A percentile compares a stretch with the other conserved stretches of the same genome.
These are phyloP conservation scores for Capronia epimyces DNA, from an alignment of 2,329 filamentous ascomycete genomes.

Conservation along the genomic window DNA sequence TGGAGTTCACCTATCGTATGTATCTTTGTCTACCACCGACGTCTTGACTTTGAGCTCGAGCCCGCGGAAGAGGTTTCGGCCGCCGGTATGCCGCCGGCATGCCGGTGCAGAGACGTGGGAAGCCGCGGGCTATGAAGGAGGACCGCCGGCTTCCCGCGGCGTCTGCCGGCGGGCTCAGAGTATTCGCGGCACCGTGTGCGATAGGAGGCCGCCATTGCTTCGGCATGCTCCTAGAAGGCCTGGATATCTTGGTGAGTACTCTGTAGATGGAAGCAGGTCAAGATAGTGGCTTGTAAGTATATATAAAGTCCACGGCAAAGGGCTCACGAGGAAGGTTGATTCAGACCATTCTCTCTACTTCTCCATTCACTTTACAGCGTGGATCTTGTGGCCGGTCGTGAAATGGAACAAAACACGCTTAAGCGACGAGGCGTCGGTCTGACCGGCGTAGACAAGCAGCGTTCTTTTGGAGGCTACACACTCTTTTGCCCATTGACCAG, in stretches of 20 bases:
- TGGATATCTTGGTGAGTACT: no score
- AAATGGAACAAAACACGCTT: conserved; percentile 44
- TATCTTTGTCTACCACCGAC: no score
- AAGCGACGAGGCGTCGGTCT: conserved; percentile 41
- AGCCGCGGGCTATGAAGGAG: no score
- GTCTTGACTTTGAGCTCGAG: not conserved
- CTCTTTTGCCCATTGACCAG: conserved; percentile 42
- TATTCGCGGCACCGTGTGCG: not conserved
- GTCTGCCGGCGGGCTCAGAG: no score
- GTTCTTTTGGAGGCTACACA: conserved; percentile 39
- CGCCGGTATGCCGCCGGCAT: conserved; percentile 23
- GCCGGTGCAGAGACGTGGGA: conserved; percentile 1
- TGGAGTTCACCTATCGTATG: not conserved
- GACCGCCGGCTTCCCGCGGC: no score
- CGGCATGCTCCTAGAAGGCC: not conserved
- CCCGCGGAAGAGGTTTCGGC: conserved; percentile 16
- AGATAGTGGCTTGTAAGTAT: not conserved
- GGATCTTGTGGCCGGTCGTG: not conserved
- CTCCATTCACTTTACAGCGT: no score
- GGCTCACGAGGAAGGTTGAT: not conserved
- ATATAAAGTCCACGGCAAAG: not conserved
- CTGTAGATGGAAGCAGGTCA: no score
- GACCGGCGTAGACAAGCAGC: conserved; percentile 36
- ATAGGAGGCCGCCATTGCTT: conserved; percentile 4
- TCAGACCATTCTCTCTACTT: not conserved